Base-by-base conservation (phyloP, 495 filamentous ascomycete genomes). In the Parmelia sp. region DNA sequence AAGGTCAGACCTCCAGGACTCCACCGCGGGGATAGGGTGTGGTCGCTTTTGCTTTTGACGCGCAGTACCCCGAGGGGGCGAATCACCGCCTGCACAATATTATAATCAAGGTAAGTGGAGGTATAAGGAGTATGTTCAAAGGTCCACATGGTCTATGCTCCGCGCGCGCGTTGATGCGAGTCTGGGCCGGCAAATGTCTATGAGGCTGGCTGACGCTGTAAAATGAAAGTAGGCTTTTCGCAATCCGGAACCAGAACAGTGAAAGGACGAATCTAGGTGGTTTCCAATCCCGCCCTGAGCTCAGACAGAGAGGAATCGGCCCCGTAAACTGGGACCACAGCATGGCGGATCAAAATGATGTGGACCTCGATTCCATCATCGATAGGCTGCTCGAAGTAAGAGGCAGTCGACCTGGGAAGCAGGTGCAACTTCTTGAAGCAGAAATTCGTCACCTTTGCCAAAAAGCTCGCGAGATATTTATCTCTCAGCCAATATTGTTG, bases 291-390 rank as follows among this genome's bases (percentile, higher is more conserved):
- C 39, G 51, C 53, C 27, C 51, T 57, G 62, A 40, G 62, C 55
- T 63, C 55, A 35, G 53, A 27, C 15, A 45, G 31, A 11, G 39
- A 45, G 33, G 21, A 19, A 35, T 25, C 62, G 40, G 39, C 31
- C 39, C 53, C 53, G 39, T 29, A 58, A 58, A 21, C 25, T 57
- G 66, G 68, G 74, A 73, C 71, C 68, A 76, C 74, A 76, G 74
- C 73, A 98, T 98, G 94, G 92, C 95, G 79, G 95, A 97, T 79
- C 85, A 92, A 77, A 87, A 88, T 75, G 94, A 98, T 76, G 92
- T 97, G 76, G 95, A 98, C 80, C 83, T 98, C 79, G 95, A 98
- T 76, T 97, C 94, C 70, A 96, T 98, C 83, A 98, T 98, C 77
- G 94, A 98, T 77, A 85, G 94, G 79, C 84, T 98, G 75, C 80